Evolutionary conservation across 2,329 filamentous ascomycete genomes (phyloP).

Genomic region (Apiospora arundinis): DNA sequence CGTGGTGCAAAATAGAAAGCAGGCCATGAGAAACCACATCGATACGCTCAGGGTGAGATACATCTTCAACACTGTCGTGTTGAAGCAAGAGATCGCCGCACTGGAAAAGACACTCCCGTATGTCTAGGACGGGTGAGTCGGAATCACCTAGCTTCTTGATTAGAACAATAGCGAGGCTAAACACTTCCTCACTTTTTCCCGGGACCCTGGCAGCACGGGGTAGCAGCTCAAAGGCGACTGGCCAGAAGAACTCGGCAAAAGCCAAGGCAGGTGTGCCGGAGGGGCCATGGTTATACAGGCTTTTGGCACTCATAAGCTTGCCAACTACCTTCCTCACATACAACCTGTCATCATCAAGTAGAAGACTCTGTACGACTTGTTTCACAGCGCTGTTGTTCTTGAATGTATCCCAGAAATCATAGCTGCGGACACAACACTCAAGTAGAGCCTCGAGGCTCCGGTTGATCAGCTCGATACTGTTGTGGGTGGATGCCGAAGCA

Average conservation of each 20-base stretch:
- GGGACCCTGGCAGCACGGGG: constrained; percentile 41
- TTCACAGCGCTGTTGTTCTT: constrained; percentile 35
- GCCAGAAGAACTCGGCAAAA: constrained; percentile 56
- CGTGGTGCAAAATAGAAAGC: constrained; percentile 42
- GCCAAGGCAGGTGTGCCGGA: constrained; percentile 41
- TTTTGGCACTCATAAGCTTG: constrained; percentile 39
- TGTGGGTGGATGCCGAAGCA: constrained; percentile 32
- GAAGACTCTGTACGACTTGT: constrained; percentile 41
- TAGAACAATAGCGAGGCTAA: constrained; percentile 35
- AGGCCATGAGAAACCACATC: constrained; percentile 47
- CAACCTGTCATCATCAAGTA: constrained; percentile 45
- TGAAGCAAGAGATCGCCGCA: constrained; percentile 36
- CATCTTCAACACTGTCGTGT: constrained; percentile 41
- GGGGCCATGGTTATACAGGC: constrained; percentile 31
- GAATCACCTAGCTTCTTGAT: constrained; percentile 37
- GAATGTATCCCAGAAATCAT: constrained; percentile 48
- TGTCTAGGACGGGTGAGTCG: constrained; percentile 32
- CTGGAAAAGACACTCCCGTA: constrained; percentile 32
- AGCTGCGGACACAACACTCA: constrained; percentile 46
- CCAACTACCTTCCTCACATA: constrained; percentile 45
- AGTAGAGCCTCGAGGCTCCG: constrained; percentile 48
- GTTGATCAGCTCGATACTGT: constrained; percentile 41
- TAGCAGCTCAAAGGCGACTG: constrained; percentile 45
- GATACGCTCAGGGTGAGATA: constrained; percentile 44
- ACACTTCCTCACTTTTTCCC: constrained; percentile 50